Conservation (phyloP, 768 basidiomycete species). For the Amanita thiersii region DNA sequence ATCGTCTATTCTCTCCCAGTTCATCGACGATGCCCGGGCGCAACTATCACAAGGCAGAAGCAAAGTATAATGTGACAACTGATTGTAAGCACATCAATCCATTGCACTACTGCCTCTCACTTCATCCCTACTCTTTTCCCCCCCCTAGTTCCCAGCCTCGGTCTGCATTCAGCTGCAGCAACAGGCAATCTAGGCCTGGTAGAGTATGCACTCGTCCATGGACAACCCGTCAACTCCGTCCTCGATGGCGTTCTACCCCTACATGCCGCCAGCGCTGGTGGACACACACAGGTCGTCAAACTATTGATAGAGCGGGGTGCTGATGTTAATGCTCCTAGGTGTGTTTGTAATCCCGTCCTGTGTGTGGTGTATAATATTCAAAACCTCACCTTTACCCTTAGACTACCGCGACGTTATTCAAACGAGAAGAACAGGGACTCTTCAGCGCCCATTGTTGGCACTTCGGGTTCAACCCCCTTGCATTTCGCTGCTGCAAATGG, state of each 20-base stretch:
- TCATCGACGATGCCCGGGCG: constrained; percentile 38
- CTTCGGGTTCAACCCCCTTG: constrained; percentile 87
- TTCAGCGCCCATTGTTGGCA: constrained; percentile 65
- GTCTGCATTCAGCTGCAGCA: constrained; percentile 69
- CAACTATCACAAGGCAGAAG: constrained; percentile 39
- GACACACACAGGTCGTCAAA: constrained; percentile 80
- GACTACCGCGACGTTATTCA: constrained; percentile 69
- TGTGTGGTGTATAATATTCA: constrained; percentile 6
- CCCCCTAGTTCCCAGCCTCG: constrained; percentile 60
- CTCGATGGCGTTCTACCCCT: constrained; percentile 95
- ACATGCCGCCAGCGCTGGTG: constrained; percentile 90
- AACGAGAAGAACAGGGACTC: constrained; percentile 59
- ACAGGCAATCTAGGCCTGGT: constrained; percentile 90
- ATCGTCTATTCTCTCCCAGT: background rate
- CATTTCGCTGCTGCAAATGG: constrained; percentile 98
- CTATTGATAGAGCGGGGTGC: constrained; percentile 89
- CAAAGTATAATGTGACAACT: constrained; percentile 50
- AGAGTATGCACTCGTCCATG: constrained; percentile 86
- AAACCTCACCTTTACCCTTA: constrained; percentile 18
- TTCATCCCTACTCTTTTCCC: constrained; percentile 10
- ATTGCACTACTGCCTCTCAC: background rate
- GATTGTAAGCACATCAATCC: constrained; percentile 32
- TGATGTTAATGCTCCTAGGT: constrained; percentile 97
- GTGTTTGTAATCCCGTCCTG: constrained; percentile 17
- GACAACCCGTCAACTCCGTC: constrained; percentile 94